Evolutionary conservation across 2,329 filamentous ascomycete species (phyloP).

Genomic region (Penicillium sp.): DNA sequence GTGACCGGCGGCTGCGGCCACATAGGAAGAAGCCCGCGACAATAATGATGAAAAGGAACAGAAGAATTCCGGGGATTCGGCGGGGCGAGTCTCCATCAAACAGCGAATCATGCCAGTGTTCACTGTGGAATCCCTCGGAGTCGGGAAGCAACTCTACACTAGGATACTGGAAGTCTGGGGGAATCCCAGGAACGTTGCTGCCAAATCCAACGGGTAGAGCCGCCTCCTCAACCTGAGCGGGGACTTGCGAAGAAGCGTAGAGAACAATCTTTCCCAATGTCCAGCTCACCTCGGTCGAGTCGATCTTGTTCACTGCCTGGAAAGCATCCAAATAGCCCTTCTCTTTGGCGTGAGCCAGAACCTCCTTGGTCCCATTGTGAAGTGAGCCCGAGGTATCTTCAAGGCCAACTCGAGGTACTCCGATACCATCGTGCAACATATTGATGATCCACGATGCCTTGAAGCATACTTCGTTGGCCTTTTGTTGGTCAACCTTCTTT

Average conservation of each 20-base stretch:
- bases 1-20: slow-evolving; percentile 75
- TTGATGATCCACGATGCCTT: slow-evolving; percentile 99
- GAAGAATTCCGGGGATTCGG: slow-evolving; percentile 73
- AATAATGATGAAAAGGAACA: slow-evolving; percentile 76
- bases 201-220: slow-evolving; percentile 88
- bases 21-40: slow-evolving; percentile 75
- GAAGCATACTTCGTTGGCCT: slow-evolving; percentile 89
- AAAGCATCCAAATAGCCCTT: slow-evolving; percentile 84
- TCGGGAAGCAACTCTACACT: slow-evolving; percentile 45
- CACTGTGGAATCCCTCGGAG: slow-evolving; percentile 42
- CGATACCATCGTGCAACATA: slow-evolving; percentile 93
- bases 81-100: slow-evolving; percentile 70
- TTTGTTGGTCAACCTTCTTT: slow-evolving; percentile 73
- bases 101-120: slow-evolving; percentile 67
- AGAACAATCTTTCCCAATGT: slow-evolving; percentile 95
- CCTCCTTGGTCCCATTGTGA: slow-evolving; percentile 74
- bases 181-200: slow-evolving; percentile 73
- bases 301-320: slow-evolving; percentile 90
- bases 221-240: slow-evolving; percentile 61
- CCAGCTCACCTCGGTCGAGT: slow-evolving; percentile 93
- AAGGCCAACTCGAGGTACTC: slow-evolving; percentile 82
- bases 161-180: slow-evolving; percentile 83
- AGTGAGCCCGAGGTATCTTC: slow-evolving; percentile 64
- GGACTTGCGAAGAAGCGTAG: slow-evolving; percentile 88
- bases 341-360: slow-evolving; percentile 70